Base-by-base conservation (phyloP, 768 basidiomycete species). In the Leucosporidium scottii region DNA sequence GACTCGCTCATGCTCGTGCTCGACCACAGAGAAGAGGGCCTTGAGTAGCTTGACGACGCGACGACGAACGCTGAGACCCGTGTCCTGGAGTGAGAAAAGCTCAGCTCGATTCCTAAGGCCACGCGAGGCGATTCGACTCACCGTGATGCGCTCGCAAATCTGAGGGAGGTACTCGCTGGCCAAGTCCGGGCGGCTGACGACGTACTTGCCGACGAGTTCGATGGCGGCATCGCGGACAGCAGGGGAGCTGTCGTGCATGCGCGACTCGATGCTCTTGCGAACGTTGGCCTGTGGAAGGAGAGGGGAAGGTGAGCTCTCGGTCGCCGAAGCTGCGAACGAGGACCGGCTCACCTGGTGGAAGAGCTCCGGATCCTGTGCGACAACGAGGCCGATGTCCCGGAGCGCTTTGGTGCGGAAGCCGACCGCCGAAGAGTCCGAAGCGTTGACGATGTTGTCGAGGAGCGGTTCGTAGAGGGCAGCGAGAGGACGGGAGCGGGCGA, bases 221-320 rank as follows among this genome's bases (percentile, higher is more conserved):
- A 99, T 90, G 8, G 94, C 93, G 7, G 93, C 92, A 76, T 99
- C 96, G 17, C 96, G 89, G 10, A 99, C 96, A 23, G 90, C 89
- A 1, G 96, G 88, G 1, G 96, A 98, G 70, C 84, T 88, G 73
- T 99, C 96, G 3, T 89, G 81, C 20, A 99, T 83, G 75, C 96
- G 91, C 47, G 85, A 86, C 78, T 97, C 92, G 71, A 99, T 91
- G 3, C 90, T 86, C 57, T 84, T 83, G 44, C 91, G 86, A 48
- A 98, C 91, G 70, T 86, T 88, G 3, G 83, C 75, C 89, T 93
- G 69, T 20, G 28, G 44, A 18, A n/a, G n/a, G n/a, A n/a, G 21
- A 15, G 1, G 10, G 44, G 25, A 31, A 25, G 55, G 30, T 31
- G 25, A 59, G 39, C 50, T 23, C 25, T 39, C 28, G 30, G 28